Percentiles rank a stretch among this genome's conserved stretches.
phyloP scores from a whole-genome alignment of 371 early-diverging fungal species.

The Mortierella sp. region DNA sequence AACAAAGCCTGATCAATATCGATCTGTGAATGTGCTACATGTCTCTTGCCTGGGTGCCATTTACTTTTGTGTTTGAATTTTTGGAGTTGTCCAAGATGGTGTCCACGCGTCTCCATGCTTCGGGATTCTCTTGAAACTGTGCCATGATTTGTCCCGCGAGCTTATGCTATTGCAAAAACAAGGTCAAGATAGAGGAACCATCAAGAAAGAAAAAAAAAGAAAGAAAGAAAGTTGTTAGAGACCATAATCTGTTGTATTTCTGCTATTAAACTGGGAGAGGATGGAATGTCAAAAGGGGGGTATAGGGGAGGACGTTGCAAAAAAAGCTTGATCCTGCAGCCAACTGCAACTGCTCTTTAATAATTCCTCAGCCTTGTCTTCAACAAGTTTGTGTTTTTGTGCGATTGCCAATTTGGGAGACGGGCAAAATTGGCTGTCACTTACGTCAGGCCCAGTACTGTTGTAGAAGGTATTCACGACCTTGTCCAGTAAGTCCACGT shows the following conservation, averaged over 20 bases:
- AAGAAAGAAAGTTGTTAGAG: background rate
- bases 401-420: background rate
- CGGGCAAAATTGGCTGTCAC: slow-evolving; percentile 29
- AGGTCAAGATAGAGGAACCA: background rate
- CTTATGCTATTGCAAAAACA: slow-evolving; percentile 73
- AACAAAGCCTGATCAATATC: background rate
- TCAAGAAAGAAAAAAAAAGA: background rate
- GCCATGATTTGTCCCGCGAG: slow-evolving; percentile 84
- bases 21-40: background rate
- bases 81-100: slow-evolving; percentile 90
- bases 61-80: slow-evolving; percentile 89
- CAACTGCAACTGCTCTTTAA: background rate
- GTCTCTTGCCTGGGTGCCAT: background rate
- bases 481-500: slow-evolving; percentile 87
- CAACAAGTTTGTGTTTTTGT: background rate
- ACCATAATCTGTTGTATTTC: background rate
- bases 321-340: background rate
- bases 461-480: slow-evolving; percentile 86
- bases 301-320: background rate
- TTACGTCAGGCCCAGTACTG: slow-evolving; percentile 80
- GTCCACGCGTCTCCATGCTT: slow-evolving; percentile 97
- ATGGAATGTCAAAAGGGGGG: background rate
- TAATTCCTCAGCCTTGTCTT: background rate
- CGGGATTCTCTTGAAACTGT: slow-evolving; percentile 98
- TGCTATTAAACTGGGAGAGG: background rate